Percentiles rank a stretch among this genome's conserved stretches.
phyloP scores from a whole-genome alignment of 2,329 filamentous ascomycete genomes.

The Daldinia sp. region DNA sequence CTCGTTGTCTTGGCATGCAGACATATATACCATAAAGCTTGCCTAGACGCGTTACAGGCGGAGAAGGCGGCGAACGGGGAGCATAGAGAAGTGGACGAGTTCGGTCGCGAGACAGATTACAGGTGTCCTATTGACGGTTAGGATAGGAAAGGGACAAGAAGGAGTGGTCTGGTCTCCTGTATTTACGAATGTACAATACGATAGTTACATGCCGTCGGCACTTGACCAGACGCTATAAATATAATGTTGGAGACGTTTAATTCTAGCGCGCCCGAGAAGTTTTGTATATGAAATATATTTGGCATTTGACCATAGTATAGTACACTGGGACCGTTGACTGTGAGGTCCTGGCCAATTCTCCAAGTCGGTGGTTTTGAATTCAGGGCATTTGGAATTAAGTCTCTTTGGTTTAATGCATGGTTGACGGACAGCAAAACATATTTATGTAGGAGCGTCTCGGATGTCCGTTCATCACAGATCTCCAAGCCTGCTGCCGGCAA shows the following conservation, averaged over 20 bases:
- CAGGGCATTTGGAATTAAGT: no score
- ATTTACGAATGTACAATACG: constrained; percentile 32
- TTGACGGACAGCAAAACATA: no score
- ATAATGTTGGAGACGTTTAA: neutral
- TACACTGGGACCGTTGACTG: no score
- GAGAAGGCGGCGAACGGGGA: constrained; percentile 56
- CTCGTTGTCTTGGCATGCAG: constrained; percentile 74
- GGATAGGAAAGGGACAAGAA: constrained; percentile 16
- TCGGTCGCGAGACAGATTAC: constrained; percentile 57
- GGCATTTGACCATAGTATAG: no score
- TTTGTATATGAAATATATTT: neutral
- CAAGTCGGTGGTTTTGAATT: no score
- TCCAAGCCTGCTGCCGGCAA: no score
- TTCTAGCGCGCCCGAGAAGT: neutral
- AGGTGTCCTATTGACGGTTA: constrained; percentile 66
- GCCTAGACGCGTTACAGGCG: constrained; percentile 70
- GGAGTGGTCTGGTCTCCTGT: constrained; percentile 18
- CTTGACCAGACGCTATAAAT: constrained; percentile 8
- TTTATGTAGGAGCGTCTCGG: no score
- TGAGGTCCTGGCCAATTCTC: no score
- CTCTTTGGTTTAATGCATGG: no score
- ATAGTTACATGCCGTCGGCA: constrained; percentile 9
- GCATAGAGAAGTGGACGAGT: constrained; percentile 54
- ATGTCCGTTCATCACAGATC: no score
- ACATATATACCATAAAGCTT: constrained; percentile 74